Conservation (phyloP, 2,329 filamentous ascomycete species). For the Fusarium temperatum region DNA sequence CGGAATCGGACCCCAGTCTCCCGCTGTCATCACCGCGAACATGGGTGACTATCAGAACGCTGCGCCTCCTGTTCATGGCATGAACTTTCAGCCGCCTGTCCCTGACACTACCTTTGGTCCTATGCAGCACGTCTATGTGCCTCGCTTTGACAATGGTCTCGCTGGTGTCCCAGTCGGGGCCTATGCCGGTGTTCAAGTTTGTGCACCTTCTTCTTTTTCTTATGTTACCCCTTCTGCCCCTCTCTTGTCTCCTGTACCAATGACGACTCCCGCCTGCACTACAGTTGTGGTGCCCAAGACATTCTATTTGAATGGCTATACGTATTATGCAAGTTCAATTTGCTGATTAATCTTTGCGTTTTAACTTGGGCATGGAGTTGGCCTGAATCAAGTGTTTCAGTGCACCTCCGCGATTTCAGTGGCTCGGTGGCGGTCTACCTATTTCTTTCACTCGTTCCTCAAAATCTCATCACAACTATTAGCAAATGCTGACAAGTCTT, state of each 20-base stretch:
- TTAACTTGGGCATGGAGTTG: neutral
- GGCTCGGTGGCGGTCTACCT: neutral
- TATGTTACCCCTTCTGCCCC: conserved; percentile 41
- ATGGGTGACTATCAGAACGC: conserved; percentile 54
- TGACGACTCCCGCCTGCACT: conserved; percentile 39
- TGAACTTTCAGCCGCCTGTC: conserved; percentile 67
- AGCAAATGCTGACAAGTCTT: conserved; percentile 26
- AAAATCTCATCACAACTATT: neutral
- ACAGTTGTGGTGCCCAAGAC: conserved; percentile 47
- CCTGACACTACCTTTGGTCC: conserved; percentile 66
- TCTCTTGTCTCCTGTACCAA: conserved; percentile 33
- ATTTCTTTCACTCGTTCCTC: neutral
- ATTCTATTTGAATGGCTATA: conserved; percentile 44
- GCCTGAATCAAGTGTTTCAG: conserved; percentile 1
- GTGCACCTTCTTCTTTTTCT: conserved; percentile 33
- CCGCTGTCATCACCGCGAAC: conserved; percentile 39
- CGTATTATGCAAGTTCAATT: conserved; percentile 53
- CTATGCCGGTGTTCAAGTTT: conserved; percentile 18
- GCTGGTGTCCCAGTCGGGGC: conserved; percentile 48
- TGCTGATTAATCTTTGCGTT: neutral
- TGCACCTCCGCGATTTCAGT: neutral
- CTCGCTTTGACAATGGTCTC: conserved; percentile 57
- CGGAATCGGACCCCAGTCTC: conserved; percentile 35
- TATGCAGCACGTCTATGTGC: conserved; percentile 64
- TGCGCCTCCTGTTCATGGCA: conserved; percentile 53